Conservation (phyloP, 2,329 filamentous ascomycete species). For the Neopestalotiopsis sp. region DNA sequence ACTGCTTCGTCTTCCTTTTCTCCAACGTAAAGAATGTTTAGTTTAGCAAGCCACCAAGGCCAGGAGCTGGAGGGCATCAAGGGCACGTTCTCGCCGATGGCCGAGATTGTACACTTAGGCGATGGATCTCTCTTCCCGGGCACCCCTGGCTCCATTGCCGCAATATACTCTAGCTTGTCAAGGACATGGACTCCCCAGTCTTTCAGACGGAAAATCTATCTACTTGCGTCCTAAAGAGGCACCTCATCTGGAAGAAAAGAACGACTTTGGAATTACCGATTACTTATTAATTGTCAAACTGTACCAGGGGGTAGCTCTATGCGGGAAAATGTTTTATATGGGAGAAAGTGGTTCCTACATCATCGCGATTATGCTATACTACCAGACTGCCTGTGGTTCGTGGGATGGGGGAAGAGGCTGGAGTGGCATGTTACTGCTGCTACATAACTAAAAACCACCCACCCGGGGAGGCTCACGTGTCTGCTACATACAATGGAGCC, state of each 20-base stretch:
- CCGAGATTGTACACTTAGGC: constrained; percentile 2
- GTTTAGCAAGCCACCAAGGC: neutral
- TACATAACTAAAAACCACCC: too few species aligned
- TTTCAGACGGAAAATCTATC: constrained; percentile 6
- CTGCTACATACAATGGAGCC: too few species aligned
- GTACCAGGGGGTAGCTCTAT: neutral
- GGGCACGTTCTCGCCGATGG: neutral
- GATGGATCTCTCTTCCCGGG: constrained; percentile 3
- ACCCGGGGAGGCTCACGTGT: neutral
- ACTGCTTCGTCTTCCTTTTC: neutral
- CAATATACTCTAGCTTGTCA: constrained; percentile 7
- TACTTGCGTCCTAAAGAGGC: constrained; percentile 1
- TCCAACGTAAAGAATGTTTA: neutral
- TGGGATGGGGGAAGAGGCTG: too few species aligned
- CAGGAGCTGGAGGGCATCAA: too few species aligned
- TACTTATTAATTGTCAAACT: neutral
- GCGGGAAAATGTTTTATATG: neutral
- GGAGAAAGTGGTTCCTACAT: too few species aligned
- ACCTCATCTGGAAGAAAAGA: neutral
- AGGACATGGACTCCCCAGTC: constrained; percentile 10
- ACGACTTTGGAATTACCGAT: neutral
- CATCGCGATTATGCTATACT: too few species aligned
- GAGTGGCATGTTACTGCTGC: too few species aligned
- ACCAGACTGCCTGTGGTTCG: too few species aligned
- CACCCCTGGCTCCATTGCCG: constrained; percentile 1